Evolutionary conservation across 2,329 filamentous ascomycete species (phyloP).

Genomic region (Drechslerella coelobrocha): DNA sequence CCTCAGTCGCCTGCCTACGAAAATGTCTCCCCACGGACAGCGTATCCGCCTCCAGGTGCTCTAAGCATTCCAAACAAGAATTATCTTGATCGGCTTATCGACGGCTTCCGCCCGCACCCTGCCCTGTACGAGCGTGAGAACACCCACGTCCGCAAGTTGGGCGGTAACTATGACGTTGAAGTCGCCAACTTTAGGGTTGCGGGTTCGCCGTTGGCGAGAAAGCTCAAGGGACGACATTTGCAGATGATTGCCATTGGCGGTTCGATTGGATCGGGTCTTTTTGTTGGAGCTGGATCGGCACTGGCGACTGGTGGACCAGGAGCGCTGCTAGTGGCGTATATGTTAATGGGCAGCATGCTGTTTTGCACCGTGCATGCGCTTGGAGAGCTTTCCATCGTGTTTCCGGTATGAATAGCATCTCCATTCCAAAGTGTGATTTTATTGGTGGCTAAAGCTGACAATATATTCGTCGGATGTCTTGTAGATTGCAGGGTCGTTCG

Average conservation of each 20-base stretch:
- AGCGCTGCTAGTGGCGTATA: constrained; percentile 77
- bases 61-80: constrained; percentile 9
- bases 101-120: constrained; percentile 42
- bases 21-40: constrained; percentile 37
- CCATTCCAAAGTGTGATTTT: neutral
- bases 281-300: constrained; percentile 79
- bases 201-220: constrained; percentile 74
- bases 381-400: constrained; percentile 88
- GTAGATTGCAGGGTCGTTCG: constrained; percentile 77
- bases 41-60: constrained; percentile 14
- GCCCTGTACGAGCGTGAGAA: constrained; percentile 32
- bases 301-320: constrained; percentile 77
- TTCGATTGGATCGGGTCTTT: constrained; percentile 85
- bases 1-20: constrained; percentile 26
- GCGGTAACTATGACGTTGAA: constrained; percentile 52
- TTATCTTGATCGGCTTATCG: constrained; percentile 14
- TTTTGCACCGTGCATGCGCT: constrained; percentile 91
- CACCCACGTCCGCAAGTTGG: constrained; percentile 20
- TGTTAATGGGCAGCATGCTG: constrained; percentile 81
- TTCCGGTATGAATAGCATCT: constrained; percentile 68
- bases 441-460: neutral
- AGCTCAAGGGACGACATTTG: constrained; percentile 81
- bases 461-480: too few relatives aligned
- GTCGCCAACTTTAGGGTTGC: constrained; percentile 53
- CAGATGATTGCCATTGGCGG: constrained; percentile 98